These are phyloP conservation scores for Trametes polyzona DNA, from an alignment of 1,284 basidiomycete genomes.

Conservation along the genomic window DNA sequence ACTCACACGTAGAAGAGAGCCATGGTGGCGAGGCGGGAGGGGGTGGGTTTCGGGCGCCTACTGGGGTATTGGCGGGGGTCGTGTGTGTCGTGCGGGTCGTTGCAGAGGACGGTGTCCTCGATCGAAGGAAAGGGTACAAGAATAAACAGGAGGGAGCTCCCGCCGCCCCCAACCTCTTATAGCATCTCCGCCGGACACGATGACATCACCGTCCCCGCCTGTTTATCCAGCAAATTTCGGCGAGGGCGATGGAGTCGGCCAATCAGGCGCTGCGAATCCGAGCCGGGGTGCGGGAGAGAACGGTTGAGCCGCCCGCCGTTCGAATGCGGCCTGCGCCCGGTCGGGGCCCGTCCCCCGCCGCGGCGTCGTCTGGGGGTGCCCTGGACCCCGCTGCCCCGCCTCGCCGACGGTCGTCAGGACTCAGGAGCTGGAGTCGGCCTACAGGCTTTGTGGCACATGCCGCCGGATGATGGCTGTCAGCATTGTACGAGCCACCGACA, in stretches of 20 bases:
- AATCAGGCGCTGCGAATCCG: background rate
- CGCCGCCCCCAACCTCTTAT: conserved; percentile 7
- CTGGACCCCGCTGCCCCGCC: conserved; percentile 3
- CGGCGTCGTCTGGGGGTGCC: background rate
- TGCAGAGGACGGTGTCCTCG: background rate
- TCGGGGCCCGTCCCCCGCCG: background rate
- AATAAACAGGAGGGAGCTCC: background rate
- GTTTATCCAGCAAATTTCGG: conserved; percentile 5
- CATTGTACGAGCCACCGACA: background rate
- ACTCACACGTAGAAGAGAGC: conserved; percentile 27
- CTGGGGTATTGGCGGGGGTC: conserved; percentile 2
- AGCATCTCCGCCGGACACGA: conserved; percentile 2
- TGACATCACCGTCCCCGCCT: conserved; percentile 24
- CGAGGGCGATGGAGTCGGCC: conserved; percentile 9
- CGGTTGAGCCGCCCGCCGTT: conserved; percentile 1
- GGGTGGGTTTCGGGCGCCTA: background rate
- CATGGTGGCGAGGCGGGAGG: conserved; percentile 8
- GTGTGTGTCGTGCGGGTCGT: conserved; percentile 1
- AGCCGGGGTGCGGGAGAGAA: background rate
- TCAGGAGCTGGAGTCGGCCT: no score
- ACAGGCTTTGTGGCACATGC: background rate
- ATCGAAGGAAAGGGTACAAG: background rate
- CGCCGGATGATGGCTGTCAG: background rate
- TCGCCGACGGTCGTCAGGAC: background rate
- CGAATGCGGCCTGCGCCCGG: background rate